Conservation (phyloP, 148 eudicot genomes). For the Salicornia ramosissima region DNA sequence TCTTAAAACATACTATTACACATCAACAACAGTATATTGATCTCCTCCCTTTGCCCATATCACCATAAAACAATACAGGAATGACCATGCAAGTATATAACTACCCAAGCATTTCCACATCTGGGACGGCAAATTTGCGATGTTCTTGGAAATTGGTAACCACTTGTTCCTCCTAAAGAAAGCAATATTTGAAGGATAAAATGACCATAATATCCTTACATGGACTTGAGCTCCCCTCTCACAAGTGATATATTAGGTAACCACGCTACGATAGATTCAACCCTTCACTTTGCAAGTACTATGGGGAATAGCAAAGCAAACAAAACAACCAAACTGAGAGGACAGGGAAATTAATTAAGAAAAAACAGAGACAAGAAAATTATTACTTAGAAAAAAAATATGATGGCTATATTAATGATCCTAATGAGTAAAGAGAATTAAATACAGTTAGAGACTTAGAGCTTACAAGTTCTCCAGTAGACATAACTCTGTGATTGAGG, state of each 20-base stretch:
- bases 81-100: too few relatives aligned
- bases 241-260: neutral
- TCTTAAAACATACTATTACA: neutral
- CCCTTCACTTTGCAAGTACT: neutral
- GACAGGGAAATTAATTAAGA: neutral
- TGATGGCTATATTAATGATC: neutral
- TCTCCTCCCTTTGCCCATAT: too few relatives aligned
- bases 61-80: too few relatives aligned
- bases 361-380: neutral
- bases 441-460: conserved; percentile 15
- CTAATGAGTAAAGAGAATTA: conserved; percentile 13
- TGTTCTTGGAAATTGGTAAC: too few relatives aligned
- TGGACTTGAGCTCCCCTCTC: neutral
- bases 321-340: neutral
- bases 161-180: neutral
- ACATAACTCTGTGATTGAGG: conserved; percentile 56
- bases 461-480: conserved; percentile 78
- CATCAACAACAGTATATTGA: neutral
- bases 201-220: neutral
- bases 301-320: neutral
- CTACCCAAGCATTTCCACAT: too few relatives aligned
- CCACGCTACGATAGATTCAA: neutral
- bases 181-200: neutral
- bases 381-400: neutral
- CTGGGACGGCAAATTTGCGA: too few relatives aligned